Conservation (phyloP, 2,329 filamentous ascomycete genomes). For the Anisogramma anomala region DNA sequence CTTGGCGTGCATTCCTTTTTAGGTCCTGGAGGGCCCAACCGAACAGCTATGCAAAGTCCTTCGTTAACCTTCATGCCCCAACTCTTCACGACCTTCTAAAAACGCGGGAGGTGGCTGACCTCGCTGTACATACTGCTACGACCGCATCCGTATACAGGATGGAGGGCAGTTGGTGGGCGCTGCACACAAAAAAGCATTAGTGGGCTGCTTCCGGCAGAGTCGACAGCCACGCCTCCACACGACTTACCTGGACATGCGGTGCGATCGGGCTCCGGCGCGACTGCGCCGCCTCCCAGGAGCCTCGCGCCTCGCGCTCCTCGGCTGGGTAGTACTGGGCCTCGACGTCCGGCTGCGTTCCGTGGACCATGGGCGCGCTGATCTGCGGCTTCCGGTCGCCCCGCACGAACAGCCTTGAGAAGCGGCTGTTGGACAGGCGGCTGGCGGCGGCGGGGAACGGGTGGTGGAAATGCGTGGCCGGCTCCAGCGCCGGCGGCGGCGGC, state of each 20-base stretch:
- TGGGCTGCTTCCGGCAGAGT: neutral
- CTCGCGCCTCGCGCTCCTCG: conserved; percentile 16
- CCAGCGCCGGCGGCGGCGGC: too few relatives aligned
- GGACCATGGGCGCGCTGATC: conserved; percentile 32
- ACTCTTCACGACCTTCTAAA: conserved; percentile 22
- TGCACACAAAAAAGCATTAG: conserved; percentile 14
- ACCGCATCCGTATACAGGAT: conserved; percentile 37
- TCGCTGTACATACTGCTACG: conserved; percentile 32
- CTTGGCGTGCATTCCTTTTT: neutral
- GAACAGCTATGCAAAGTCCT: conserved; percentile 2
- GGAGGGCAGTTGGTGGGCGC: conserved; percentile 46
- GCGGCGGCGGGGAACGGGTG: conserved; percentile 23
- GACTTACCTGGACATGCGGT: conserved; percentile 30
- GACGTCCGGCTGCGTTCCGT: conserved; percentile 20
- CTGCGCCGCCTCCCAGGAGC: conserved; percentile 17
- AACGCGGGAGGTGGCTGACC: conserved; percentile 36
- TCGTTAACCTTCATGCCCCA: conserved; percentile 1
- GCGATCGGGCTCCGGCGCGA: conserved; percentile 42
- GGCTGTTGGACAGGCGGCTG: conserved; percentile 15
- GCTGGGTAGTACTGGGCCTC: conserved; percentile 23
- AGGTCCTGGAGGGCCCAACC: conserved; percentile 4
- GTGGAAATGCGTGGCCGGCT: conserved; percentile 15
- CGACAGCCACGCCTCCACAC: neutral
- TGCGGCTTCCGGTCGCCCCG: conserved; percentile 27
- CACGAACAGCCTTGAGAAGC: conserved; percentile 13